Conservation (phyloP, 495 filamentous ascomycete genomes). For the Penicillium mononematosum region DNA sequence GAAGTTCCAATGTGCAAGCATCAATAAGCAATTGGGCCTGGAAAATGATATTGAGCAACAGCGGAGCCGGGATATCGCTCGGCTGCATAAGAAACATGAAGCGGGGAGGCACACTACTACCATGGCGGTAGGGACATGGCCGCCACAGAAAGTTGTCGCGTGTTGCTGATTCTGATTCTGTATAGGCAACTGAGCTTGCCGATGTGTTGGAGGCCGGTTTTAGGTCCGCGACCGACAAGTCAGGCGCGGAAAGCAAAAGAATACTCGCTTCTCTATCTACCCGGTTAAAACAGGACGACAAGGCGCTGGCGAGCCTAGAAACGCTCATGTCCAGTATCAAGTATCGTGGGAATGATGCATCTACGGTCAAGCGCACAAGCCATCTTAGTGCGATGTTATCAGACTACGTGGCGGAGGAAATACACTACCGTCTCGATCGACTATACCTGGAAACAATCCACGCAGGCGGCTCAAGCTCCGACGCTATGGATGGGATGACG, state of each 20-base stretch:
- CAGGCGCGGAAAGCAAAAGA: constrained; percentile 34
- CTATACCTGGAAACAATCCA: constrained; percentile 40
- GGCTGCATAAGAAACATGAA: constrained; percentile 41
- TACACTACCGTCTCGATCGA: constrained; percentile 46
- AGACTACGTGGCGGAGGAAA: constrained; percentile 37
- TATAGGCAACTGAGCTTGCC: constrained; percentile 36
- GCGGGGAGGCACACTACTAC: constrained; percentile 36
- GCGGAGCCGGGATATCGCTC: constrained; percentile 28
- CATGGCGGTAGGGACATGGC: constrained; percentile 31
- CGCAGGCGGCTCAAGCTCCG: background rate
- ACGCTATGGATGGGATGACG: constrained; percentile 13
- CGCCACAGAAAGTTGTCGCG: background rate
- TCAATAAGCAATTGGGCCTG: constrained; percentile 29
- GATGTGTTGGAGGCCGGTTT: constrained; percentile 35
- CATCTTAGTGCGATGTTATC: constrained; percentile 33
- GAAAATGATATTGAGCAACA: constrained; percentile 26
- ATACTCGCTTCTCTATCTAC: constrained; percentile 37
- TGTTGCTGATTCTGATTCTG: constrained; percentile 17
- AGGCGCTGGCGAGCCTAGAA: constrained; percentile 31
- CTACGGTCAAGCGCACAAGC: constrained; percentile 28
- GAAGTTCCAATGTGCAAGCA: constrained; percentile 30
- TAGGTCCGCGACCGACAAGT: constrained; percentile 34
- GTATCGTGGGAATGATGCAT: constrained; percentile 31
- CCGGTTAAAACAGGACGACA: constrained; percentile 44
- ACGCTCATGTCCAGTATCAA: constrained; percentile 29